Percentiles rank a stretch among this genome's conserved stretches.
Conservation (phyloP, 2,329 filamentous ascomycete species). For the Lecanicillium sp. region DNA sequence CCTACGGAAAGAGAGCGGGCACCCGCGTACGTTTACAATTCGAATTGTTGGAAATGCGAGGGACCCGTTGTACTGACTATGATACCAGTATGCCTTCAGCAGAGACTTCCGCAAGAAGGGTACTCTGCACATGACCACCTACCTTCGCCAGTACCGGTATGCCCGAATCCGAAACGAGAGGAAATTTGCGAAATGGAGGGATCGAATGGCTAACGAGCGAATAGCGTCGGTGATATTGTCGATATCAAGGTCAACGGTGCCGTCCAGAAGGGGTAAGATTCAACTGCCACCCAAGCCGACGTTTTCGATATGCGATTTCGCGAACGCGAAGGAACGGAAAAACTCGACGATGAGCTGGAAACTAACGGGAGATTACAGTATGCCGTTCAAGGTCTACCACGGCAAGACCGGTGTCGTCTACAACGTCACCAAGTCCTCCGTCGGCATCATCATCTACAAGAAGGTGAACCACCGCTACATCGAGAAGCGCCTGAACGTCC, state of each 20-base stretch:
- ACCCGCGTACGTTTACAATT: slow-evolving; percentile 61
- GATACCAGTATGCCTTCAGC: slow-evolving; percentile 76
- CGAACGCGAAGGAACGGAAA: neutral
- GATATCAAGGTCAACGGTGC: slow-evolving; percentile 99
- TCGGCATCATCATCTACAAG: slow-evolving; percentile 99
- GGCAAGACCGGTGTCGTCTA: slow-evolving; percentile 97
- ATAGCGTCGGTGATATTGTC: slow-evolving; percentile 93
- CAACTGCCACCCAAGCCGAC: slow-evolving; percentile 8
- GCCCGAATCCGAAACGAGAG: slow-evolving; percentile 18
- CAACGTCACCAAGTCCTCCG: slow-evolving; percentile 97
- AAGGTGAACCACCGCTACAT: slow-evolving; percentile 99
- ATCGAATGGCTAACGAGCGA: slow-evolving; percentile 3
- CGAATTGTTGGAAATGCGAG: slow-evolving; percentile 3
- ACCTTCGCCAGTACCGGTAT: slow-evolving; percentile 86
- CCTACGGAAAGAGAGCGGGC: slow-evolving; percentile 79
- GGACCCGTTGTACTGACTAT: slow-evolving; percentile 25
- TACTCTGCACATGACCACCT: slow-evolving; percentile 87
- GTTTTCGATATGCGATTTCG: slow-evolving; percentile 1
- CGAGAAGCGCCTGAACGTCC: slow-evolving; percentile 99
- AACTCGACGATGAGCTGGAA: slow-evolving; percentile 3
- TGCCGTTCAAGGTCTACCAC: slow-evolving; percentile 99
- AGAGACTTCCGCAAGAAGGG: slow-evolving; percentile 93
- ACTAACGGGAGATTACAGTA: slow-evolving; percentile 52
- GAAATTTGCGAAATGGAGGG: slow-evolving; percentile 36
- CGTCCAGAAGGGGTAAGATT: slow-evolving; percentile 86